phyloP scores from a whole-genome alignment of 306 rosid species.

The Cicer judaicum region DNA sequence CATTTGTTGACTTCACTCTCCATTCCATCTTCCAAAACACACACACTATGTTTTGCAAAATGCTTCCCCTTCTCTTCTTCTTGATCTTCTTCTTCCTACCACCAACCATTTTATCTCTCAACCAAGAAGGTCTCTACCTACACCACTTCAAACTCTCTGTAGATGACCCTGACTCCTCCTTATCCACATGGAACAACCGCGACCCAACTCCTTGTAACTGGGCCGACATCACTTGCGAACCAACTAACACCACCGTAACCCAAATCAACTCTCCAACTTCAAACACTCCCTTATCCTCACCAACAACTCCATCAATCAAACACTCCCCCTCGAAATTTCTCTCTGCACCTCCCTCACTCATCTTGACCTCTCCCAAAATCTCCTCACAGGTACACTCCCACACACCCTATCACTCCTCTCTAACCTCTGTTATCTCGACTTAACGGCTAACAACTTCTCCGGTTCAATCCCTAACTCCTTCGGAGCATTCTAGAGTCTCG shows the following conservation, averaged over 20 bases:
- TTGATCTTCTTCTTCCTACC: conserved; percentile 22
- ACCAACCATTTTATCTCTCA: conserved; percentile 41
- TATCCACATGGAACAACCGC: conserved; percentile 66
- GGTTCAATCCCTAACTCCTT: conserved; percentile 67
- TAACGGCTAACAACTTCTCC: conserved; percentile 83
- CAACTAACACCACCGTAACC: conserved; percentile 46
- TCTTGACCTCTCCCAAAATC: conserved; percentile 85
- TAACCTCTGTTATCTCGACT: conserved; percentile 65
- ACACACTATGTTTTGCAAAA: conserved; percentile 3
- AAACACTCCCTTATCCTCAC: conserved; percentile 56
- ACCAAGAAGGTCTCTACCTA: conserved; percentile 71
- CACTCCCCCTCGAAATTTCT: conserved; percentile 61
- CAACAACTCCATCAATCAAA: conserved; percentile 74
- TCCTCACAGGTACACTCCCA: conserved; percentile 79
- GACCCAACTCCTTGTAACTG: conserved; percentile 71
- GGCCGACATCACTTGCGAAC: conserved; percentile 64
- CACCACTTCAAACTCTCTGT: conserved; percentile 58
- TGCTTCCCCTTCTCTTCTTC: conserved; percentile 26
- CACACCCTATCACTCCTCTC: conserved; percentile 52
- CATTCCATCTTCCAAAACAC: neutral
- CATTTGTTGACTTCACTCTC: neutral
- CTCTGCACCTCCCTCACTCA: conserved; percentile 55
- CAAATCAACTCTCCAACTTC: conserved; percentile 62
- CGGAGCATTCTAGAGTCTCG: conserved; percentile 62
- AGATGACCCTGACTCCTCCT: conserved; percentile 56